Percentiles rank a stretch among this genome's conserved stretches.
These are phyloP conservation scores for Elsinoe arachidis DNA, from an alignment of 2,329 filamentous ascomycete genomes.

Conservation along the genomic window DNA sequence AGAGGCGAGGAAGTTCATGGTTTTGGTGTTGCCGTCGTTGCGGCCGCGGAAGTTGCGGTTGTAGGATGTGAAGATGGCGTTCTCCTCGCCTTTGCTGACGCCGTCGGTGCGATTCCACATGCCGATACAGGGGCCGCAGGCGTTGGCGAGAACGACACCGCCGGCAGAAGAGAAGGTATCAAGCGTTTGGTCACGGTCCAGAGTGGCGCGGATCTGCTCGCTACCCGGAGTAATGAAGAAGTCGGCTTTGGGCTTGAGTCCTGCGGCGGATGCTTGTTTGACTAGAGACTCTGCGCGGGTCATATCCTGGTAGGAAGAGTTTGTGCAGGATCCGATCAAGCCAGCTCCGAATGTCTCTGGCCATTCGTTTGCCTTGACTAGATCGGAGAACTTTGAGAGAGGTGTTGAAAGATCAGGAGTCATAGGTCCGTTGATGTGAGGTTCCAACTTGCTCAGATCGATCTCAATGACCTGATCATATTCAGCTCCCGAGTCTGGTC, in stretches of 20 bases:
- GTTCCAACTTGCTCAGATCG: slow-evolving; percentile 89
- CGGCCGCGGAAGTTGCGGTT: slow-evolving; percentile 97
- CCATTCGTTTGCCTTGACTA: slow-evolving; percentile 91
- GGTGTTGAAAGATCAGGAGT: slow-evolving; percentile 96
- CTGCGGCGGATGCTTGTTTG: slow-evolving; percentile 81
- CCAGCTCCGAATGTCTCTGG: slow-evolving; percentile 94
- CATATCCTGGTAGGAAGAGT: slow-evolving; percentile 87
- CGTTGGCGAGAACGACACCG: slow-evolving; percentile 84
- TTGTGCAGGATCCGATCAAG: slow-evolving; percentile 97
- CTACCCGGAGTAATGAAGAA: slow-evolving; percentile 97
- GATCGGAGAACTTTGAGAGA: slow-evolving; percentile 94
- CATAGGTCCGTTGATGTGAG: slow-evolving; percentile 98
- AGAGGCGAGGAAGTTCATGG: slow-evolving; percentile 98
- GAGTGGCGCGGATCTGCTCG: slow-evolving; percentile 90
- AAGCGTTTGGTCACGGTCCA: slow-evolving; percentile 81
- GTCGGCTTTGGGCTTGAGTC: slow-evolving; percentile 76
- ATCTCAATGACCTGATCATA: slow-evolving; percentile 96
- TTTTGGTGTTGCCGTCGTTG: slow-evolving; percentile 92
- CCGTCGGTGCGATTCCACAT: slow-evolving; percentile 92
- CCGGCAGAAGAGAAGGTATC: slow-evolving; percentile 78
- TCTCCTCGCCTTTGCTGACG: slow-evolving; percentile 72
- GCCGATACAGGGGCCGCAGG: slow-evolving; percentile 84
- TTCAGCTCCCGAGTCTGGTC: slow-evolving; percentile 75
- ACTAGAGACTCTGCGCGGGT: slow-evolving; percentile 87
- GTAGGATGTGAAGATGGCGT: slow-evolving; percentile 94